These are phyloP conservation scores for Bruguiera gymnorhiza DNA, from an alignment of 345 rosid genomes.

Conservation along the genomic window DNA sequence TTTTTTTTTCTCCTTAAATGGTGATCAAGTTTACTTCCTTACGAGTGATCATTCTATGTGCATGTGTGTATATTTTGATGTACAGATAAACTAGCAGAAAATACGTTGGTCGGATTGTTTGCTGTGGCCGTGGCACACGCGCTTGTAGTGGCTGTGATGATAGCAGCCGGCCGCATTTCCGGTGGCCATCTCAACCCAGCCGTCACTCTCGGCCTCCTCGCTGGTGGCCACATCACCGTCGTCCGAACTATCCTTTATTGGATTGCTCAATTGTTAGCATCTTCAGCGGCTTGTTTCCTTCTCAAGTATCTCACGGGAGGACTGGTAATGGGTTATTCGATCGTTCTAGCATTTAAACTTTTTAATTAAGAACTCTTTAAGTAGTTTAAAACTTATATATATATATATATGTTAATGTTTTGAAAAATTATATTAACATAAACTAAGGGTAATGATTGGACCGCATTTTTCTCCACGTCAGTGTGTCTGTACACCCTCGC, in stretches of 20 bases:
- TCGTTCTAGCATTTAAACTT: no score
- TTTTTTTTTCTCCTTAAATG: background rate
- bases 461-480: no score
- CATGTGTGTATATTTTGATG: background rate
- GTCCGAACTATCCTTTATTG: constrained; percentile 67
- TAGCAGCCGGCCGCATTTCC: constrained; percentile 81
- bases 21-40: background rate
- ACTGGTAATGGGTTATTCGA: constrained; percentile 35
- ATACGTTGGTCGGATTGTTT: constrained; percentile 52
- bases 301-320: constrained; percentile 87
- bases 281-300: constrained; percentile 73
- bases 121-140: constrained; percentile 82
- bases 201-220: constrained; percentile 74
- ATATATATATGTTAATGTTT: no score
- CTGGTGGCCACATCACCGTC: constrained; percentile 74
- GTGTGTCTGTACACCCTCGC: no score
- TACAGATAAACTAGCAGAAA: constrained; percentile 50
- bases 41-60: background rate
- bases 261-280: constrained; percentile 74
- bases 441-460: no score
- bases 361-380: no score
- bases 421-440: no score
- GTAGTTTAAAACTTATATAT: no score
- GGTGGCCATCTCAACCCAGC: constrained; percentile 97
- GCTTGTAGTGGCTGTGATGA: constrained; percentile 79